Evolutionary conservation across 805 yeast genomes (phyloP).

Genomic region (Metschnikowia similis): DNA sequence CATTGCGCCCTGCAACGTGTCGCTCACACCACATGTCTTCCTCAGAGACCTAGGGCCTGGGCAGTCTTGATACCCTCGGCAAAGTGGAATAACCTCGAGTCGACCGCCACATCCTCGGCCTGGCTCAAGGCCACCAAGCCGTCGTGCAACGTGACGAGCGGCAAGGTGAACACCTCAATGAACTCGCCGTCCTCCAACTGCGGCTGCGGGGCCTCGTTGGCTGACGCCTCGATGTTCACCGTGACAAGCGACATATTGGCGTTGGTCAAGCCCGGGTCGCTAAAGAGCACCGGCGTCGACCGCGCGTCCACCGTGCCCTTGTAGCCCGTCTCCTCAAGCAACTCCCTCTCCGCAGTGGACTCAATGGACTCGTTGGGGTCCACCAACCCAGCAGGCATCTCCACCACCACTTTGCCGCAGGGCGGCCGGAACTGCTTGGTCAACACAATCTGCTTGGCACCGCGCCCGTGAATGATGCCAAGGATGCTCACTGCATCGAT

Average conservation of each 20-base stretch:
- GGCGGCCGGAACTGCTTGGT: slow-evolving; percentile 96
- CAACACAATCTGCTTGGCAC: slow-evolving; percentile 43
- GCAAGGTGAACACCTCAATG: slow-evolving; percentile 80
- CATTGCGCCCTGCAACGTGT: too few species aligned
- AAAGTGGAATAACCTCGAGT: slow-evolving; percentile 82
- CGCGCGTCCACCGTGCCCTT: slow-evolving; percentile 51
- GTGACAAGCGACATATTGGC: slow-evolving; percentile 80
- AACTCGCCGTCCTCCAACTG: slow-evolving; percentile 87
- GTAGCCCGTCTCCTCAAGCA: slow-evolving; percentile 91
- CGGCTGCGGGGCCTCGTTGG: slow-evolving; percentile 66
- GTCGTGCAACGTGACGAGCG: slow-evolving; percentile 54
- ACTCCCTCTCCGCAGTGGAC: slow-evolving; percentile 80
- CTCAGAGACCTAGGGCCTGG: not conserved
- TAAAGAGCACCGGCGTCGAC: slow-evolving; percentile 42
- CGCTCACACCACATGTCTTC: too few species aligned
- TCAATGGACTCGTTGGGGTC: slow-evolving; percentile 79
- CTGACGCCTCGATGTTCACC: slow-evolving; percentile 68
- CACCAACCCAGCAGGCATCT: slow-evolving; percentile 91
- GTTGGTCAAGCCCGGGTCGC: slow-evolving; percentile 85
- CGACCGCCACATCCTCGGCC: slow-evolving; percentile 69
- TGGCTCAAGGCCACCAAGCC: slow-evolving; percentile 47
- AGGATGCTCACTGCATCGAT: slow-evolving; percentile 91
- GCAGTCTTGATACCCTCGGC: slow-evolving; percentile 77
- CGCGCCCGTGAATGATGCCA: slow-evolving; percentile 57
- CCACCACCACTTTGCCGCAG: slow-evolving; percentile 80